Conservation (phyloP, 2,329 filamentous ascomycete genomes). For the Karstenula rhodostoma region DNA sequence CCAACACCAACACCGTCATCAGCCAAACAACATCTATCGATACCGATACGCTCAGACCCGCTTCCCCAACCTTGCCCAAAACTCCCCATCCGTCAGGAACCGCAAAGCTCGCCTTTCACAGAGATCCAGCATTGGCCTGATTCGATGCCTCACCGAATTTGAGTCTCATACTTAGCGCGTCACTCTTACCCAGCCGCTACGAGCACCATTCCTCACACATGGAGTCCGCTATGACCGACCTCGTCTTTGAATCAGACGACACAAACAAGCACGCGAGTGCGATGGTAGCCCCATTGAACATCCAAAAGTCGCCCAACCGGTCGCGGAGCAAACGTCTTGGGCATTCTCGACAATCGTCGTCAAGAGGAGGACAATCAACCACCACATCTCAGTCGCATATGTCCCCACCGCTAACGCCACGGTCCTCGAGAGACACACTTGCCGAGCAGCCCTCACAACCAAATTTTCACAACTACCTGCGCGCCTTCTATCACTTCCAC, state of each 20-base stretch:
- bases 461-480: slow-evolving; percentile 91
- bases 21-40: slow-evolving; percentile 28
- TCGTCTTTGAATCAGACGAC: slow-evolving; percentile 34
- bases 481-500: slow-evolving; percentile 92
- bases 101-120: slow-evolving; percentile 18
- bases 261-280: slow-evolving; percentile 46
- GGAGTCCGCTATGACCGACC: slow-evolving; percentile 39
- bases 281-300: slow-evolving; percentile 47
- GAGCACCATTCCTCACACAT: slow-evolving; percentile 12
- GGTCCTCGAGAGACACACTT: slow-evolving; percentile 70
- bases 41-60: slow-evolving; percentile 19
- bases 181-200: slow-evolving; percentile 13
- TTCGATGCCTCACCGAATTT: slow-evolving; percentile 39
- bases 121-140: slow-evolving; percentile 22
- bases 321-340: slow-evolving; percentile 29
- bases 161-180: slow-evolving; percentile 40
- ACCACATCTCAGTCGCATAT: slow-evolving; percentile 62
- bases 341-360: slow-evolving; percentile 45
- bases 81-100: slow-evolving; percentile 10
- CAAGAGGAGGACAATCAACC: slow-evolving; percentile 41
- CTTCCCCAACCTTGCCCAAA: slow-evolving; percentile 14
- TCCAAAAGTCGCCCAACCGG: slow-evolving; percentile 45
- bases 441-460: slow-evolving; percentile 61
- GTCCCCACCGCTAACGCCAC: slow-evolving; percentile 79
- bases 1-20: slow-evolving; percentile 32